Conservation (phyloP, 495 filamentous ascomycete genomes). For the Daldinia caldariorum region DNA sequence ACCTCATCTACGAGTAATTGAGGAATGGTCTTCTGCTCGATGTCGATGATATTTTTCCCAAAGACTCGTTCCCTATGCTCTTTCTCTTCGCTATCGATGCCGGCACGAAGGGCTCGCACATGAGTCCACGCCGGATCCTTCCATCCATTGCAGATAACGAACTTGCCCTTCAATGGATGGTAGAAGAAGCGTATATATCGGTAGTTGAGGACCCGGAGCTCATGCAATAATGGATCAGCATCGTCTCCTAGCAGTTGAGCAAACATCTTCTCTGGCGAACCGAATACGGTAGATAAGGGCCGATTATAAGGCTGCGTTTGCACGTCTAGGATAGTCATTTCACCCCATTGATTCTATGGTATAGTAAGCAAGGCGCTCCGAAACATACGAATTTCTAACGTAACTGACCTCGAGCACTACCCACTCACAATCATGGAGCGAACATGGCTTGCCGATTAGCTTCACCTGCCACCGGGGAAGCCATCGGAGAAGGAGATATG, state of each 20-base stretch:
- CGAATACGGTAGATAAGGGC: constrained; percentile 87
- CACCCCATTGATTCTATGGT: constrained; percentile 86
- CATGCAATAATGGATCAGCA: constrained; percentile 77
- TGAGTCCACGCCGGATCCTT: constrained; percentile 90
- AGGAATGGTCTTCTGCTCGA: constrained; percentile 82
- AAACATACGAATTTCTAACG: constrained; percentile 13
- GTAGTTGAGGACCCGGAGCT: constrained; percentile 83
- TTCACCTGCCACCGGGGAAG: constrained; percentile 85
- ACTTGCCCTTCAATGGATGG: constrained; percentile 87
- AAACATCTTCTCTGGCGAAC: constrained; percentile 65
- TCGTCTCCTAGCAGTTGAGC: constrained; percentile 77
- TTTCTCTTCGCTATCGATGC: constrained; percentile 92
- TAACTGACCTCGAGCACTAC: constrained; percentile 80
- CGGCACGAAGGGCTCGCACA: constrained; percentile 75
- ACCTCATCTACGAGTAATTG: constrained; percentile 93
- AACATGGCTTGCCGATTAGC: constrained; percentile 72
- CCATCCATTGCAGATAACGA: constrained; percentile 86
- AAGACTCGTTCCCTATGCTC: constrained; percentile 85
- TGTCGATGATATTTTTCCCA: constrained; percentile 87
- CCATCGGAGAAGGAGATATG: constrained; percentile 88
- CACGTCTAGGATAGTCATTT: constrained; percentile 78
- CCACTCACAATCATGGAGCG: constrained; percentile 82
- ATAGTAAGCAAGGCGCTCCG: constrained; percentile 37
- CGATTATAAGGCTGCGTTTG: constrained; percentile 75
- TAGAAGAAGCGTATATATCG: constrained; percentile 94